Evolutionary conservation across 176 grass and related monocot species (phyloP).

Genomic region (Paspalum notatum): DNA sequence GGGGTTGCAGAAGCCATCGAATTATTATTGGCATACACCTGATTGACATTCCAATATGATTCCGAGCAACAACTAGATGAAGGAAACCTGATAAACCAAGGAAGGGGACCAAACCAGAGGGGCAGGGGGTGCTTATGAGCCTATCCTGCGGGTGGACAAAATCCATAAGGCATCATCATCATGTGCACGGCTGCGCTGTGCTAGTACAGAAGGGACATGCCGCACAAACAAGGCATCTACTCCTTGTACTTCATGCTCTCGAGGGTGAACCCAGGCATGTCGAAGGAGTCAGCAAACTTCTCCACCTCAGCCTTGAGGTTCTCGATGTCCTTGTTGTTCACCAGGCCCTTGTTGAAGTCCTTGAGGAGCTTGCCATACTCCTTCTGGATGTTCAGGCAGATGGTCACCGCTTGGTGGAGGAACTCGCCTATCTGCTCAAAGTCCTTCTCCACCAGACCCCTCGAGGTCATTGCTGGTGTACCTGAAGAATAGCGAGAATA

Average conservation of each 20-base stretch:
- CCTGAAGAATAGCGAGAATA: slow-evolving; percentile 50
- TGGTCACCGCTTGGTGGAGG: slow-evolving; percentile 88
- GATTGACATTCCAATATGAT: neutral
- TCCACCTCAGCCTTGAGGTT: slow-evolving; percentile 71
- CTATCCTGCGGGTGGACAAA: slow-evolving; percentile 1
- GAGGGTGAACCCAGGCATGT: slow-evolving; percentile 91
- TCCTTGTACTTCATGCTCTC: slow-evolving; percentile 93
- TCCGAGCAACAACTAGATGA: neutral
- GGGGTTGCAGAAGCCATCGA: neutral
- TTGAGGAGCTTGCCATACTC: slow-evolving; percentile 85
- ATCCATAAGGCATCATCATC: slow-evolving; percentile 28
- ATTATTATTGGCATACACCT: slow-evolving; percentile 19
- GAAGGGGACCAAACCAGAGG: neutral
- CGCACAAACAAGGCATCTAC: slow-evolving; percentile 12
- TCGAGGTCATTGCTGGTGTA: slow-evolving; percentile 86
- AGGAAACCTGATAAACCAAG: neutral
- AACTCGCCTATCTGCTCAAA: slow-evolving; percentile 93
- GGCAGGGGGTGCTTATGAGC: slow-evolving; percentile 11
- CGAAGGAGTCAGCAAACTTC: slow-evolving; percentile 82
- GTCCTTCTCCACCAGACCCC: slow-evolving; percentile 91
- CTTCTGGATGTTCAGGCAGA: slow-evolving; percentile 91
- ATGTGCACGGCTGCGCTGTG: neutral
- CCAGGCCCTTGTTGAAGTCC: slow-evolving; percentile 91
- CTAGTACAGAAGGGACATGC: neutral
- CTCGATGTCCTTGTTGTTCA: slow-evolving; percentile 79